Evolutionary conservation across 805 yeast species (phyloP).

Genomic region (Candida ipomoeae): DNA sequence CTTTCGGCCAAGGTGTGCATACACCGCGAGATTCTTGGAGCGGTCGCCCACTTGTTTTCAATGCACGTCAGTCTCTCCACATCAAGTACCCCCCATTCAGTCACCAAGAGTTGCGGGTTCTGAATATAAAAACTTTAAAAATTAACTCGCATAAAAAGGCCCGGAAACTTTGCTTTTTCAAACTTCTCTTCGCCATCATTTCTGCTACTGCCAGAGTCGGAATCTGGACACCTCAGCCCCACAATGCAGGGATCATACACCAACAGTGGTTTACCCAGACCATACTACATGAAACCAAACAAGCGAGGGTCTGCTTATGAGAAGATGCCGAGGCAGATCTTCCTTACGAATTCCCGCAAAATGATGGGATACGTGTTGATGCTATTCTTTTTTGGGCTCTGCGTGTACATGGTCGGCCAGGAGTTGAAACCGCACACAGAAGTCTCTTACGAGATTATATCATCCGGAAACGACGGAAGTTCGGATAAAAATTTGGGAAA

Average conservation of each 20-base stretch:
- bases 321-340: conserved; percentile 27
- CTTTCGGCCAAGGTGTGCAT: not conserved
- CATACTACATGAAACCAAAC: conserved; percentile 44
- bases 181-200: not conserved
- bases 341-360: conserved; percentile 36
- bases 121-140: not conserved
- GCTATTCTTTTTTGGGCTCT: conserved; percentile 31
- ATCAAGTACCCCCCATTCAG: not conserved
- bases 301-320: conserved; percentile 35
- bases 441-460: conserved; percentile 25
- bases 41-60: not conserved
- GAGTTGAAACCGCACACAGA: conserved; percentile 29
- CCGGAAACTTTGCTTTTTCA: too few species aligned
- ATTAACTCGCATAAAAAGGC: not conserved
- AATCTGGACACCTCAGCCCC: not conserved
- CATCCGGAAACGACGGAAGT: conserved; percentile 7
- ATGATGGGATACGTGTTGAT: conserved; percentile 35
- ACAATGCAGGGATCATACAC: conserved; percentile 44
- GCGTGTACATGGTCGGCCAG: conserved; percentile 34
- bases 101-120: not conserved
- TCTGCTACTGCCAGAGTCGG: not conserved
- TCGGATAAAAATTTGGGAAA: conserved; percentile 20
- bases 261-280: conserved; percentile 41
- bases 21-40: not conserved
- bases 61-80: not conserved